Evolutionary conservation across 768 basidiomycete genomes (phyloP), one percentile per base, ranked within the genome.

Genomic region (Mycena belliarum): DNA sequence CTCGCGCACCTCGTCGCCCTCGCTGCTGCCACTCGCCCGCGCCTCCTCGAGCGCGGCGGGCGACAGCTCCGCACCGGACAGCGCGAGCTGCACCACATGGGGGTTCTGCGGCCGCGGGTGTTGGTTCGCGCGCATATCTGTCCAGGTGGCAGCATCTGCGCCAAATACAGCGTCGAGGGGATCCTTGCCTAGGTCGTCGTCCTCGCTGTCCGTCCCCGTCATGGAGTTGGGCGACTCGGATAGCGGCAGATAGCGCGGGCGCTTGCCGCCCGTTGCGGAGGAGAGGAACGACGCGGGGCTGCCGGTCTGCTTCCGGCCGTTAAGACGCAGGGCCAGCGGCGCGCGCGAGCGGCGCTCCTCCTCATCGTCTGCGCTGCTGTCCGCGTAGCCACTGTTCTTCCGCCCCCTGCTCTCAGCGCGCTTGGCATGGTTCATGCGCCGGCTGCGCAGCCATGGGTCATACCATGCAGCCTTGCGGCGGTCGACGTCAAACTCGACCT

Each of bases 401-500:
- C 70, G 29, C n/a, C 26, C 38, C 11, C 63, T 66, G 49, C 79
- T 82, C 62, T 78, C 81, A 33, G 76, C 67, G 24, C 89, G 76
- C 69, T 84, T 88, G n/a, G 79, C 78, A 56, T 82, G 80, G 56
- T 85, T 85, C 45, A 77, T 73, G 56, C 79, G 79, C 55, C 89
- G 75, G 65, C 85, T 89, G 55, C 85, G 79, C 25, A 86, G 58
- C 91, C 92, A 96, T 9, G 86, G 85, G n/a, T 87, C 87, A 61
- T 87, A 95, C 95, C 95, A 97, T 4, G 75, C 75, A 2, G 93
- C 95, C 61, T 80, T 87, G 50, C 82, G 76, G 37, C 78, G 78
- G 71, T 97, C 95, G 64, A 98, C 88, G 69, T 97, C 93, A 65
- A 98, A 97, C 70, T 98, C 95, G 14, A 98, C 85, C 71, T 95